These are phyloP conservation scores for Rhodomyrtus psidioides DNA, from an alignment of 441 rosid species.

Conservation along the genomic window DNA sequence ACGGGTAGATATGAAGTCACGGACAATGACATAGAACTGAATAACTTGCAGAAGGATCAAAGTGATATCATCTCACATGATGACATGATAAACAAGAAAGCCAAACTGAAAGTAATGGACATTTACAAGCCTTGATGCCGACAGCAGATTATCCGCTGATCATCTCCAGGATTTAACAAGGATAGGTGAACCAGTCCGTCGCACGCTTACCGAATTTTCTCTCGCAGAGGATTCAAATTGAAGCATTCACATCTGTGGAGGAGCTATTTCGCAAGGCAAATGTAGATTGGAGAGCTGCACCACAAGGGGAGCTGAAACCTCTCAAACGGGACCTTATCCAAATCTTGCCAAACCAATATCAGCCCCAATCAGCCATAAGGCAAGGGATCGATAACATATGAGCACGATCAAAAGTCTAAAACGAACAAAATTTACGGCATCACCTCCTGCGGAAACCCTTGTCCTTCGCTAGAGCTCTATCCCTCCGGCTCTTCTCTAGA, in stretches of 20 bases:
- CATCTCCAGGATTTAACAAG: neutral
- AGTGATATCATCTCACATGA: neutral
- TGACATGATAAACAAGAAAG: neutral
- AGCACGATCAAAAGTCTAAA: neutral
- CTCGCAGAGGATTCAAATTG: neutral
- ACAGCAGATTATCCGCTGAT: neutral
- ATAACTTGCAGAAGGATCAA: neutral
- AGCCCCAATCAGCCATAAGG: neutral
- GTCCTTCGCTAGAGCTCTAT: neutral
- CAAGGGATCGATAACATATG: neutral
- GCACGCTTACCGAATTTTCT: neutral
- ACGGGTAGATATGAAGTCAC: neutral
- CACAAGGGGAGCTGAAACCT: neutral
- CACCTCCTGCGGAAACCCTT: conserved; percentile 29
- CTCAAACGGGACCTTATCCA: neutral
- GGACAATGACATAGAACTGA: neutral
- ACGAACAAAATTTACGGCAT: neutral
- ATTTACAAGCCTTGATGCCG: neutral
- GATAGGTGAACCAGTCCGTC: neutral
- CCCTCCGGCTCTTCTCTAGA: conserved; percentile 34
- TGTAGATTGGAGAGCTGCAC: neutral
- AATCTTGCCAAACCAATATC: neutral
- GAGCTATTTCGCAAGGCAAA: neutral
- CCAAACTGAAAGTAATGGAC: neutral
- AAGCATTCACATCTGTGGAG: neutral